A percentile compares a stretch with the other conserved stretches of the same genome.
These are phyloP conservation scores for Pichia sp. DNA, from an alignment of 1,139 yeast genomes.

Conservation along the genomic window DNA sequence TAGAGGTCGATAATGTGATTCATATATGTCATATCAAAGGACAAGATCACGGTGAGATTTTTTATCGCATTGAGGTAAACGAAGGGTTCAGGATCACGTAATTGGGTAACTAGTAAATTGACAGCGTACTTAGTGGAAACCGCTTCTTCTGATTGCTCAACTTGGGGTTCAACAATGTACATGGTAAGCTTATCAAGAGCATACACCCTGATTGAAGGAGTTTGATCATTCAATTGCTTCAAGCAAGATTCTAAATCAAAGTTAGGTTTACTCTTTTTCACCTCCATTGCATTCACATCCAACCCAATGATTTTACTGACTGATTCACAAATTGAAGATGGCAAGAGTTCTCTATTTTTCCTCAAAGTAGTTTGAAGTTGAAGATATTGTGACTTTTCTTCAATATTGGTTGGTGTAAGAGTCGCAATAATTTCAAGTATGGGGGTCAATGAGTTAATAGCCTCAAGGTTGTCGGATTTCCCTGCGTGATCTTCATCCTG, in stretches of 20 bases:
- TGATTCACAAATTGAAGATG: constrained; percentile 4
- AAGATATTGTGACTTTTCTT: constrained; percentile 9
- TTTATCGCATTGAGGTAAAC: constrained; percentile 79
- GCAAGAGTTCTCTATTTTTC: constrained; percentile 1
- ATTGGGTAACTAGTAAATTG: constrained; percentile 53
- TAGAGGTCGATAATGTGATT: constrained; percentile 31
- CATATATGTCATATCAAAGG: constrained; percentile 25
- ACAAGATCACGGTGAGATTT: constrained; percentile 54
- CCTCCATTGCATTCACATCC: not conserved
- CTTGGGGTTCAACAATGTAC: no score
- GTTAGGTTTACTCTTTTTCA: not conserved
- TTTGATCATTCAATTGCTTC: constrained; percentile 62
- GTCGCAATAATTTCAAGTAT: constrained; percentile 9
- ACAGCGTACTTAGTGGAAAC: constrained; percentile 46
- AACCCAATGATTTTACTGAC: constrained; percentile 3
- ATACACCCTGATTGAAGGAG: constrained; percentile 81
- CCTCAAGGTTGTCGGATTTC: constrained; percentile 16
- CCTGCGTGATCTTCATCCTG: constrained; percentile 31
- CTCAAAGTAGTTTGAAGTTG: constrained; percentile 7
- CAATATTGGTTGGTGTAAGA: constrained; percentile 1
- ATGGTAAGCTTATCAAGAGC: constrained; percentile 65
- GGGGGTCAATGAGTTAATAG: constrained; percentile 20
- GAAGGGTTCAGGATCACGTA: constrained; percentile 79
- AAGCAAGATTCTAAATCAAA: constrained; percentile 45
- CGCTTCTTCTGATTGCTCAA: constrained; percentile 36